Evolutionary conservation across 768 basidiomycete genomes (phyloP).

Genomic region (Phylloporus scabripes): DNA sequence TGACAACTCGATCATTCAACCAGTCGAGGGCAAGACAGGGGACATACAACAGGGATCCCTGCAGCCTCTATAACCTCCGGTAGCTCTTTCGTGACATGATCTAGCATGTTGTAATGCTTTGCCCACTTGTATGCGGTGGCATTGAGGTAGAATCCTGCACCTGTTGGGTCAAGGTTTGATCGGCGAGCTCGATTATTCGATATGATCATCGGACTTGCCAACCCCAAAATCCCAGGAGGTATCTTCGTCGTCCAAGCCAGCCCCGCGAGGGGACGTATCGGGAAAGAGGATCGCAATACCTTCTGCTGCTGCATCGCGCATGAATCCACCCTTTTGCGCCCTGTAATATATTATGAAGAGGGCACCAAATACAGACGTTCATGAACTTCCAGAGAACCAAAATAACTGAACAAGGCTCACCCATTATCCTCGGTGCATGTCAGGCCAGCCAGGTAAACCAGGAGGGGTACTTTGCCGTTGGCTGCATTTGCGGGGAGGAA

Average conservation of each 20-base stretch:
- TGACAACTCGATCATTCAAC: neutral
- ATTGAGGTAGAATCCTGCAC: constrained; percentile 93
- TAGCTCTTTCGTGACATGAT: constrained; percentile 77
- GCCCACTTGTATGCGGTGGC: constrained; percentile 73
- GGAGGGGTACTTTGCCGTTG: constrained; percentile 56
- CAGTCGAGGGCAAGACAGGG: neutral
- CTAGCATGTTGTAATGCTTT: constrained; percentile 84
- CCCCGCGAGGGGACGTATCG: constrained; percentile 93
- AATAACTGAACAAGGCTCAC: constrained; percentile 35
- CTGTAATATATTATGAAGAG: constrained; percentile 33
- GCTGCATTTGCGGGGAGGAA: constrained; percentile 68
- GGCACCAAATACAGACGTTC: neutral
- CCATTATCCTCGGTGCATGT: constrained; percentile 94
- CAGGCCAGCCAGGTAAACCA: constrained; percentile 86
- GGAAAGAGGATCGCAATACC: constrained; percentile 88
- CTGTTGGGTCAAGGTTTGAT: constrained; percentile 23
- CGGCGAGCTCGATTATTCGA: neutral
- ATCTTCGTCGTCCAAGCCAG: constrained; percentile 77
- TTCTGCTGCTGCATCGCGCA: constrained; percentile 78
- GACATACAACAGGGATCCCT: constrained; percentile 70
- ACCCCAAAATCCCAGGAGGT: constrained; percentile 88
- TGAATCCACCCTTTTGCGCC: constrained; percentile 90
- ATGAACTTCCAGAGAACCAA: neutral
- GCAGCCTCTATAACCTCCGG: constrained; percentile 71
- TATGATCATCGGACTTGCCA: constrained; percentile 36